Evolutionary conservation across 2,329 filamentous ascomycete species (phyloP), one percentile per base, ranked within the genome.

Genomic region (Dactylellina drechsleri): DNA sequence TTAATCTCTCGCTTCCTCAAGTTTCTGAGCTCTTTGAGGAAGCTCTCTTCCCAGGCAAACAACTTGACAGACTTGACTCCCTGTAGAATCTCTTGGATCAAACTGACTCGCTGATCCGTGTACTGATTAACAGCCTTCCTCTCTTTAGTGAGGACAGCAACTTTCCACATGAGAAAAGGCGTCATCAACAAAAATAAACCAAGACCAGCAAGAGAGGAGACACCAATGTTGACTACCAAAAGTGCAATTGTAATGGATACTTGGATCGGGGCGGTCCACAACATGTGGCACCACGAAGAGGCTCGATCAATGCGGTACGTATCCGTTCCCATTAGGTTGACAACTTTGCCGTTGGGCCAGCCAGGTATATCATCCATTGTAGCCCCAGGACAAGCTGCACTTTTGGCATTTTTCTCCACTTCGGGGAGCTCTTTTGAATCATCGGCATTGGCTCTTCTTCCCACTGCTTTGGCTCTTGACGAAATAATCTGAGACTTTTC

Each of bases 41-140:
- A 99, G 13, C 96, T 94, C 41, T 91, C 91, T 41, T 93, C 94
- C 95, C 95, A 99, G 28, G 95, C 95, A 81, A 97, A 99, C 18
- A 99, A 87, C 84, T 99, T 99, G 84, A 99, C 94, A 81, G 92
- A 96, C 85, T 98, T 98, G 91, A 99, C 98, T 83, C 98, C 98
- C 85, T 96, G 97, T 80, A 99, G 85, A 78, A 99, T 98, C 82
- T 99, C 95, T 6, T 94, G 96, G 85, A 98, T 97, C 72, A 99
- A 84, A 58, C 93, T 88, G 54, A 93, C 97, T 80, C 95, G 89
- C 49, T 93, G 87, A 80, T 99, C 95, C 84, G 99, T 99, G 84
- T 98, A 98, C 85, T 96, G 96, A 95, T 99, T 99, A 84, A 89
- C 86, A 83, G 98, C 96, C 81, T 99, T 95, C 79, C 99, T 84